Base-by-base conservation (phyloP, 768 basidiomycete genomes). In the Mycena epipterygia region DNA sequence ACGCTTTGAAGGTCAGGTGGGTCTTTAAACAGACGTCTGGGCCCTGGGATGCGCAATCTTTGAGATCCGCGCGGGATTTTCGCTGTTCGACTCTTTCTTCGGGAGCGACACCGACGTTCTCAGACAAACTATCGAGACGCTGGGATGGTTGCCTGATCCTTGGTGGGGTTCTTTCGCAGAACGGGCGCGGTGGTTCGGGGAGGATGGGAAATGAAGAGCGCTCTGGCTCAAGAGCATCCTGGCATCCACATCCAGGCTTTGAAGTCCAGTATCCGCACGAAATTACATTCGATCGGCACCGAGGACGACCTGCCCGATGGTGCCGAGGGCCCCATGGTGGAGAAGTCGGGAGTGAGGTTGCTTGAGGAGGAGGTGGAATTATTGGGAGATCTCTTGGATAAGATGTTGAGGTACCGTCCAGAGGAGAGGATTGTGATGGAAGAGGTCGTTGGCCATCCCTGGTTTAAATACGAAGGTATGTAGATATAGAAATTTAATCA, bases 111-210 rank as follows among this genome's bases (percentile, higher is more conserved):
- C 37, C 4, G 71, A 75, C 17, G 74, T 84, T 25, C 78, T 83
- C 68, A 81, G 64, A 64, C 74, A 84, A 75, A 81, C 63, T 8
- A 79, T 85, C 25, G 74, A 77, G 72, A 82, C 74, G 27, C 78
- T 85, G 6, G 85, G 84, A n/a, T 64, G 73, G 67, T 76, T 84
- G 17, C 85, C 84, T 12, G 81, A 84, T 16, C 83, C 83, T 6
- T 84, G 82, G 85, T 85, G 84, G 84, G 68, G 48, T 39, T 52
- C 76, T 9, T 85, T 78, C 48, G 75, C 79, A 60, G 56, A 76
- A 8, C 79, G 78, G 25, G 17, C 27, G 8, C 52, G 66, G 25
- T 84, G 81, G 83, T 85, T 85, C 64, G 78, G 84, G 23, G 82
- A 81, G 64, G 73, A 78, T 46, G 82, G 81, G 30, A 59, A 79